Evolutionary conservation across 2,329 filamentous ascomycete genomes (phyloP).

Genomic region (Aureobasidium sp.): DNA sequence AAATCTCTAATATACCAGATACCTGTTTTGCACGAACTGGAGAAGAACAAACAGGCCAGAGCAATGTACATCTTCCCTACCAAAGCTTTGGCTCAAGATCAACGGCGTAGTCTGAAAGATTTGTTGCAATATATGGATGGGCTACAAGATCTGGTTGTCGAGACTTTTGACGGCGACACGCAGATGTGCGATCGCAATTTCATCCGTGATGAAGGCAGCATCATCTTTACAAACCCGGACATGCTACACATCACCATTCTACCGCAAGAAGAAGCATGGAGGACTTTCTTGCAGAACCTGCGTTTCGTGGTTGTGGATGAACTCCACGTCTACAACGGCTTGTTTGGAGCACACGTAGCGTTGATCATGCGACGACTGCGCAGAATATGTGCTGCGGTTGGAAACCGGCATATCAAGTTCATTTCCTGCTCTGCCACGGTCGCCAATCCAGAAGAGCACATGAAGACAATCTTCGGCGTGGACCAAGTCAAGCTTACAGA

Average conservation of each 20-base stretch:
- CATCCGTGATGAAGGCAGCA: slow-evolving; percentile 80
- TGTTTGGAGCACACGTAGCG: slow-evolving; percentile 89
- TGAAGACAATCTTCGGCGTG: slow-evolving; percentile 88
- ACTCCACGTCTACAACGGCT: slow-evolving; percentile 90
- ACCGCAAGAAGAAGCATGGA: slow-evolving; percentile 85
- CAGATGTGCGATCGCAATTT: slow-evolving; percentile 68
- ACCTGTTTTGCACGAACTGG: slow-evolving; percentile 79
- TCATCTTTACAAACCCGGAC: slow-evolving; percentile 97
- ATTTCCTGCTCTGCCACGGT: slow-evolving; percentile 96
- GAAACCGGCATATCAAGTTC: slow-evolving; percentile 79
- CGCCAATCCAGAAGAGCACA: slow-evolving; percentile 84
- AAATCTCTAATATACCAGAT: slow-evolving; percentile 98
- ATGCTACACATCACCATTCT: slow-evolving; percentile 95
- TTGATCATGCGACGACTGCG: slow-evolving; percentile 88
- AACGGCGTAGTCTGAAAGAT: slow-evolving; percentile 79
- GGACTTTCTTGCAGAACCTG: slow-evolving; percentile 78
- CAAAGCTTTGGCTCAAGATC: slow-evolving; percentile 92
- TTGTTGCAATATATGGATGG: slow-evolving; percentile 74
- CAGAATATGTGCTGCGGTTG: slow-evolving; percentile 81
- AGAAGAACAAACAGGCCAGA: slow-evolving; percentile 66
- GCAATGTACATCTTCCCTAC: slow-evolving; percentile 99
- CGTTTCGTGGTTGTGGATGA: slow-evolving; percentile 82
- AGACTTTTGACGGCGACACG: slow-evolving; percentile 95
- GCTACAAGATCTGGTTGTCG: slow-evolving; percentile 68
- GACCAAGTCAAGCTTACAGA: slow-evolving; percentile 75